phyloP scores from a whole-genome alignment of 495 filamentous ascomycete genomes.

The Penicillium macrosclerotiorum region DNA sequence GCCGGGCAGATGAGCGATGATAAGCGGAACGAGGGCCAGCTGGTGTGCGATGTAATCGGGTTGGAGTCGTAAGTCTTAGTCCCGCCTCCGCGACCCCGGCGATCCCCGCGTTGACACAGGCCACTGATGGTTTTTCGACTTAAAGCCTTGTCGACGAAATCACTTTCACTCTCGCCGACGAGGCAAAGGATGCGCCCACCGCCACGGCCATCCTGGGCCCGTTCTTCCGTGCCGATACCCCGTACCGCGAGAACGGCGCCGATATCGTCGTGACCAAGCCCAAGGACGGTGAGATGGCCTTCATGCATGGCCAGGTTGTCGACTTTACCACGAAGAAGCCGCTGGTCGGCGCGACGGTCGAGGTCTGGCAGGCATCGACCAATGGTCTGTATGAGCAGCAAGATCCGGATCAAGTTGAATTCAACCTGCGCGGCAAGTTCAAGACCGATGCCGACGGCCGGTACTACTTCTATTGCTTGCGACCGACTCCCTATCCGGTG shows the following conservation, averaged over 20 bases:
- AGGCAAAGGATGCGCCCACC: constrained; percentile 53
- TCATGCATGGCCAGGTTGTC: constrained; percentile 62
- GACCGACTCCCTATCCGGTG: constrained; percentile 71
- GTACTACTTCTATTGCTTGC: constrained; percentile 66
- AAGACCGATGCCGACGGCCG: constrained; percentile 60
- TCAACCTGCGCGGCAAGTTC: constrained; percentile 73
- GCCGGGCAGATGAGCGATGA: constrained; percentile 70
- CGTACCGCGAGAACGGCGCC: constrained; percentile 58
- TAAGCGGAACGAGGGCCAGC: constrained; percentile 69
- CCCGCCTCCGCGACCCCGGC: neutral
- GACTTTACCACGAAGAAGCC: constrained; percentile 56
- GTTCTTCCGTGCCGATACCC: constrained; percentile 72
- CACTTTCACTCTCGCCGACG: constrained; percentile 60
- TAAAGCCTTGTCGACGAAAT: constrained; percentile 69
- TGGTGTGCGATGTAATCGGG: constrained; percentile 70
- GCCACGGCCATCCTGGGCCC: constrained; percentile 73
- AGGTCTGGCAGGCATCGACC: constrained; percentile 74
- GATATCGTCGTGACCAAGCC: constrained; percentile 61
- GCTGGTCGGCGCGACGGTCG: constrained; percentile 61
- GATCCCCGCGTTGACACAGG: neutral
- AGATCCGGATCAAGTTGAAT: constrained; percentile 66
- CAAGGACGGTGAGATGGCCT: constrained; percentile 52
- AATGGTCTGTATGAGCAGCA: constrained; percentile 83
- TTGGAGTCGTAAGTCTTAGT: constrained; percentile 55
- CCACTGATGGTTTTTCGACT: neutral